These are phyloP conservation scores for Aspergillus vadensis DNA, from an alignment of 2,329 filamentous ascomycete genomes.

Conservation along the genomic window DNA sequence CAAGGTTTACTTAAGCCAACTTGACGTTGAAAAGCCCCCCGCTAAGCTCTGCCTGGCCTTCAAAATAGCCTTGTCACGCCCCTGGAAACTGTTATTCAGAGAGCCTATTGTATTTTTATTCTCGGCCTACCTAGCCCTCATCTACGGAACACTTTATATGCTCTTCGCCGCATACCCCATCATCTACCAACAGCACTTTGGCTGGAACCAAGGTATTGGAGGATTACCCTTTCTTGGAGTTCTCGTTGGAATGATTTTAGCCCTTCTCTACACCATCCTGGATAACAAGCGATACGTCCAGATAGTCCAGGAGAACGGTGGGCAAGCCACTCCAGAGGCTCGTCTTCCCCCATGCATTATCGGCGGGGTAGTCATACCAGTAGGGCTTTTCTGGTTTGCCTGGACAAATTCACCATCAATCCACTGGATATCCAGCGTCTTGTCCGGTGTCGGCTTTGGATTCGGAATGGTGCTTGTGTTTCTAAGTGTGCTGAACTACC, in stretches of 20 bases:
- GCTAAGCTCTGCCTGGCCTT: conserved; percentile 47
- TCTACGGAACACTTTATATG: conserved; percentile 22
- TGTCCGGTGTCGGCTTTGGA: conserved; percentile 41
- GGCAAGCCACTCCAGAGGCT: conserved; percentile 54
- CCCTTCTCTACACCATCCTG: conserved; percentile 39
- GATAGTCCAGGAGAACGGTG: conserved; percentile 16
- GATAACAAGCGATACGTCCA: conserved; percentile 40
- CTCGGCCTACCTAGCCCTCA: conserved; percentile 42
- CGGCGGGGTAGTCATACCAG: conserved; percentile 53
- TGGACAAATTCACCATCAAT: conserved; percentile 55
- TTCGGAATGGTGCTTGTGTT: conserved; percentile 46
- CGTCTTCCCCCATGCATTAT: conserved; percentile 54
- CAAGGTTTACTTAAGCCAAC: conserved; percentile 48
- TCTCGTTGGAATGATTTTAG: conserved; percentile 41
- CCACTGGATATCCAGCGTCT: conserved; percentile 39
- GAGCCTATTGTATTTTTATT: conserved; percentile 56
- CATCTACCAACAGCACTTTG: conserved; percentile 19
- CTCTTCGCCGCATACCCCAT: conserved; percentile 23
- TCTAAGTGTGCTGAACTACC: conserved; percentile 45
- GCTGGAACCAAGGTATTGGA: conserved; percentile 49
- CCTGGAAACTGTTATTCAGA: conserved; percentile 51
- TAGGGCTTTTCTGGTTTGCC: conserved; percentile 61
- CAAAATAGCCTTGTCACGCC: conserved; percentile 52
- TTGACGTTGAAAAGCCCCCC: conserved; percentile 38
- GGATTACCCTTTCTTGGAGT: conserved; percentile 52